phyloP scores from a whole-genome alignment of 2,329 filamentous ascomycete genomes.

The Fusarium heterosporum region DNA sequence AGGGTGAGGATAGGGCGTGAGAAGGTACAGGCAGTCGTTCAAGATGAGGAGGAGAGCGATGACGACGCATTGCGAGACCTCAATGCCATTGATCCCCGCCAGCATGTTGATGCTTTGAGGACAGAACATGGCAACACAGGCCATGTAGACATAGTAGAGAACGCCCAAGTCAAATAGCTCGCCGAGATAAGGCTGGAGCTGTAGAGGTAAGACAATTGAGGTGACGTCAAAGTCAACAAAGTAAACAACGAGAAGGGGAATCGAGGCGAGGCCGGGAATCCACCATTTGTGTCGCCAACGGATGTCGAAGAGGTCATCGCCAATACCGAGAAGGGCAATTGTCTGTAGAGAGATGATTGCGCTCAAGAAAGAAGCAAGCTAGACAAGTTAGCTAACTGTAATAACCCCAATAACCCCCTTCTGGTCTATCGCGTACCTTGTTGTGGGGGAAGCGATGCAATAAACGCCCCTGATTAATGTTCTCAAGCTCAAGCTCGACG shows the following conservation, averaged over 20 bases:
- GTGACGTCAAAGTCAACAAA: constrained; percentile 99
- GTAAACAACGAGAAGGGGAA: constrained; percentile 95
- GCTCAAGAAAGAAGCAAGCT: constrained; percentile 95
- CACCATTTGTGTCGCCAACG: constrained; percentile 99
- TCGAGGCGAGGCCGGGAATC: constrained; percentile 92
- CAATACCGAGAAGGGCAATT: constrained; percentile 89
- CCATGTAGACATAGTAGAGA: constrained; percentile 97
- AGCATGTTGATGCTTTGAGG: constrained; percentile 99
- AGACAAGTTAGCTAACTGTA: constrained; percentile 9
- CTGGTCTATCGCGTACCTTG: constrained; percentile 69
- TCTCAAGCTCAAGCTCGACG: constrained; percentile 73
- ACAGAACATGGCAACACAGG: constrained; percentile 94
- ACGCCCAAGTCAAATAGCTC: constrained; percentile 84
- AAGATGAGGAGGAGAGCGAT: constrained; percentile 84
- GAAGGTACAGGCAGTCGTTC: constrained; percentile 90
- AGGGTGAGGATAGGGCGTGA: constrained; percentile 86
- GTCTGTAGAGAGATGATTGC: constrained; percentile 93
- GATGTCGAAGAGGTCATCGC: constrained; percentile 97
- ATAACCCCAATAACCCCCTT: not conserved
- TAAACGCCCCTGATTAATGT: constrained; percentile 84
- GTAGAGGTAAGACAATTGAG: constrained; percentile 89
- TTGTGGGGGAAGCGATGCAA: constrained; percentile 93
- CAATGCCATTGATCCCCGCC: constrained; percentile 99
- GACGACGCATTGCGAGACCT: constrained; percentile 93
- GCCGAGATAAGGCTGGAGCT: constrained; percentile 85